Evolutionary conservation across 228 moss, liverwort and hornwort species (phyloP), one percentile per base, ranked within the genome.

Genomic region (Sphagnum fallax): DNA sequence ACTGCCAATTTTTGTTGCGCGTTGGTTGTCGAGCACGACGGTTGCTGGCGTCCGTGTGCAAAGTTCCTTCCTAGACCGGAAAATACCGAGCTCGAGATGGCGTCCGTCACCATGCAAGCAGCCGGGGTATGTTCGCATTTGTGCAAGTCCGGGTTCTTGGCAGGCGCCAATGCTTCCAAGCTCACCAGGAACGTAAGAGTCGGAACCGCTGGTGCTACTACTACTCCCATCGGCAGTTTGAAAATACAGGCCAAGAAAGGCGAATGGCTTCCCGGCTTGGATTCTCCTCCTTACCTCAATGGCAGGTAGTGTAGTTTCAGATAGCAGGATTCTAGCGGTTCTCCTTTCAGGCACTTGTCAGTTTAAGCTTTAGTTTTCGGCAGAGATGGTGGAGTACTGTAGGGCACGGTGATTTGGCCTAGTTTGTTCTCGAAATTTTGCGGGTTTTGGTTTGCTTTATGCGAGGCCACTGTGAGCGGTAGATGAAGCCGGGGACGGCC

Each of bases 171-270:
- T 71, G 74, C 62, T 52, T 69, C 83, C 13, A 67, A 77, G 12
- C 69, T 84, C 15, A 70, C 77, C 57, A 84, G 83, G 70, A 84
- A 55, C 48, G 83, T 80, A 64, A 68, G 79, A 71, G 80, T 75
- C 16, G 69, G 79, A 71, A 77, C 73, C 16, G 69, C 72, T 5
- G 70, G 67, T 8, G 72, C 77, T 5, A 65, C 80, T 5, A 10
- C 67, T 4, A 51, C 74, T 1, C 69, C 69, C 6, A 11, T 62
- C 5, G 64, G 67, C 62, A 71, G 59, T 16, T 68, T 84, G 63
- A 84, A 77, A 66, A 60, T 84, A 51, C 79, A 84, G 66, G 79
- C 83, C 8, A 84, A 76, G 79, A 84, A 84, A 61, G 83, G 83
- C 67, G 77, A 72, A 72, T 84, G 83, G 83, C 72, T 84, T 16